Percentiles rank a stretch among this genome's conserved stretches.
phyloP scores from a whole-genome alignment of 2,329 filamentous ascomycete species.

The Phoma sp. region DNA sequence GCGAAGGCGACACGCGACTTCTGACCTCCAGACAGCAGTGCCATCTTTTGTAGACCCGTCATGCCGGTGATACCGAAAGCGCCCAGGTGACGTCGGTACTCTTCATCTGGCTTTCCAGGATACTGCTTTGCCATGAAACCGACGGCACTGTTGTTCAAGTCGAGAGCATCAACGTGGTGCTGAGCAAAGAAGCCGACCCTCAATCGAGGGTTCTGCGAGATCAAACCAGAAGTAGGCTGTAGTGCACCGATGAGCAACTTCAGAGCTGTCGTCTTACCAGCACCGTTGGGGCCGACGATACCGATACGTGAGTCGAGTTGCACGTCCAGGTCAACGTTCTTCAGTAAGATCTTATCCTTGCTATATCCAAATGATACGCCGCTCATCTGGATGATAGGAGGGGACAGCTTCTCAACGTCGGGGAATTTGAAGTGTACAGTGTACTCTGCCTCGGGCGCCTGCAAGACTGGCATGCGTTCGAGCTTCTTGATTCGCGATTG shows the following conservation, averaged over 20 bases:
- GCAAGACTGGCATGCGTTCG: constrained; percentile 92
- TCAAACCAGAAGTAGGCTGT: constrained; percentile 75
- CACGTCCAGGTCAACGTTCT: constrained; percentile 90
- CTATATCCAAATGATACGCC: constrained; percentile 90
- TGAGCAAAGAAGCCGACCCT: constrained; percentile 97
- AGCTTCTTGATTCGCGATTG: constrained; percentile 99
- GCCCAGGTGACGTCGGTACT: constrained; percentile 93
- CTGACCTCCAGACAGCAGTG: constrained; percentile 89
- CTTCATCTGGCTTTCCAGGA: constrained; percentile 90
- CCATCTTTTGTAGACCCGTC: constrained; percentile 97
- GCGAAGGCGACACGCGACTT: constrained; percentile 98
- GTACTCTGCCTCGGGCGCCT: constrained; percentile 91
- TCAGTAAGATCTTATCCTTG: constrained; percentile 77
- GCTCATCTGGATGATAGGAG: constrained; percentile 97
- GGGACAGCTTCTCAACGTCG: constrained; percentile 95
- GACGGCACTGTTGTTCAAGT: constrained; percentile 86
- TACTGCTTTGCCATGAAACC: constrained; percentile 95
- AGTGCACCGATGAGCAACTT: constrained; percentile 95
- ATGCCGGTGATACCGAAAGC: constrained; percentile 88
- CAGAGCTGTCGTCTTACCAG: constrained; percentile 97
- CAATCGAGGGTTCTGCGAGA: constrained; percentile 86
- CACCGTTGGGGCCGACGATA: constrained; percentile 98
- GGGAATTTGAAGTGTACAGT: constrained; percentile 97
- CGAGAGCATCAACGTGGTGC: constrained; percentile 95
- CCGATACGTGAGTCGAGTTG: constrained; percentile 98